Conservation (phyloP, 1,284 basidiomycete species). For the Microbotryomycetes sp. region DNA sequence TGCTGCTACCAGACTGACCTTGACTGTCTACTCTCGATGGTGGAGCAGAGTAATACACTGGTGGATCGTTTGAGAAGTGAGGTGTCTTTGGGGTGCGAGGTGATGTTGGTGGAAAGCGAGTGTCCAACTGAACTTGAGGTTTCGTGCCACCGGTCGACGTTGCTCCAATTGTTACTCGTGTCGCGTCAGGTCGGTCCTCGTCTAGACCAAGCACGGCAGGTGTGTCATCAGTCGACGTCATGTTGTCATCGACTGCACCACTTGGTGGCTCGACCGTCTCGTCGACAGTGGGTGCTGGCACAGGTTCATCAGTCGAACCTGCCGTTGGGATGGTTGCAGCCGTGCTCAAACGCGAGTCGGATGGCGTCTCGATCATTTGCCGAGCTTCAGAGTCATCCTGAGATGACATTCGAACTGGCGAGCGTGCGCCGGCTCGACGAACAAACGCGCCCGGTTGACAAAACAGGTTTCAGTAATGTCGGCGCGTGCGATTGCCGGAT, state of each 20-base stretch:
- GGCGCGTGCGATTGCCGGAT: too few species aligned
- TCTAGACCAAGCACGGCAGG: neutral
- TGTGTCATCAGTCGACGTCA: neutral
- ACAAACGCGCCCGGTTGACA: too few species aligned
- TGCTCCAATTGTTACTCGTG: too few species aligned
- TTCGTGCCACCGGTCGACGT: neutral
- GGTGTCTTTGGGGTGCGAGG: neutral
- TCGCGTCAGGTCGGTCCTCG: neutral
- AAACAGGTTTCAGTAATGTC: too few species aligned
- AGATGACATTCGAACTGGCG: too few species aligned
- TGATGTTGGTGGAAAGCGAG: neutral
- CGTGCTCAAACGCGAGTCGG: too few species aligned
- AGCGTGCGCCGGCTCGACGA: too few species aligned
- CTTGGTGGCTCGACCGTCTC: neutral
- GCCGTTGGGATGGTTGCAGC: neutral
- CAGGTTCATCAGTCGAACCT: neutral
- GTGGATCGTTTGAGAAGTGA: constrained; percentile 7
- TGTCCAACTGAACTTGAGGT: neutral
- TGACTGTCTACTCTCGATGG: neutral
- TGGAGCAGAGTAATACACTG: neutral
- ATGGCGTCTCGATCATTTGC: too few species aligned
- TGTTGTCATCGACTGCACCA: neutral
- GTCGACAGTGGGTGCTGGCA: neutral
- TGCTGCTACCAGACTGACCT: neutral
- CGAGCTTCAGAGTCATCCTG: too few species aligned